Evolutionary conservation across 202 grass and related monocot genomes (phyloP), one percentile per base, ranked within the genome.

Genomic region (Setaria italica): DNA sequence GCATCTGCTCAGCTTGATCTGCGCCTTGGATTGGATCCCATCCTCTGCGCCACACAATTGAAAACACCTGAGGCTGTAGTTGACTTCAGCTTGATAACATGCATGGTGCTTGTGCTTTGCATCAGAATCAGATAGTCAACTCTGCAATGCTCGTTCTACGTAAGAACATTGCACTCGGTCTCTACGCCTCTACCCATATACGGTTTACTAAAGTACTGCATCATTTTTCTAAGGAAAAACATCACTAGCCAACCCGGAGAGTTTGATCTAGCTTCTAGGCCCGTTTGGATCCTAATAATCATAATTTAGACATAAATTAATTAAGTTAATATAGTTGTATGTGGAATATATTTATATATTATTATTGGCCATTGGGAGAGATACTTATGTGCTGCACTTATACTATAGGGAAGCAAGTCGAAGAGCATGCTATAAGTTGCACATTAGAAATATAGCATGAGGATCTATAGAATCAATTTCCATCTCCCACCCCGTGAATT

Each of bases 21-120:
- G 19, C 34, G 11, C 12, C 76, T 80, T 43, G 34, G 46, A 55
- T 73, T 32, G 15, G 46, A 54, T 86, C 46, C n/a, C 19, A 1
- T n/a, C 11, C 4, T 25, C 19, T 32, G 13, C 3, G 15, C 6
- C 37, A 19, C 19, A 12, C 30, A 72, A 64, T 58, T 67, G 49
- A 48, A 48, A 67, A 67, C 63, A 29, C 7, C 57, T 8, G 57
- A 54, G 10, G 13, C 4, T 45, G 64, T 15, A n/a, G 86, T 88
- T 78, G 86, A 88, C 62, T 67, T 78, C 7, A 10, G n/a, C 1
- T 39, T 53, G 4, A 67, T 63, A 74, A 39, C 41, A 50, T n/a
- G 32, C 41, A 50, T n/a, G 32, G 14, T 57, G 35, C 35, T 9
- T 63, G 15, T 53, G 11, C 53, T 43, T 82, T 65, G 33, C 0